Conservation (phyloP, 805 yeast genomes). For the Saccharomycopsis sp. region DNA sequence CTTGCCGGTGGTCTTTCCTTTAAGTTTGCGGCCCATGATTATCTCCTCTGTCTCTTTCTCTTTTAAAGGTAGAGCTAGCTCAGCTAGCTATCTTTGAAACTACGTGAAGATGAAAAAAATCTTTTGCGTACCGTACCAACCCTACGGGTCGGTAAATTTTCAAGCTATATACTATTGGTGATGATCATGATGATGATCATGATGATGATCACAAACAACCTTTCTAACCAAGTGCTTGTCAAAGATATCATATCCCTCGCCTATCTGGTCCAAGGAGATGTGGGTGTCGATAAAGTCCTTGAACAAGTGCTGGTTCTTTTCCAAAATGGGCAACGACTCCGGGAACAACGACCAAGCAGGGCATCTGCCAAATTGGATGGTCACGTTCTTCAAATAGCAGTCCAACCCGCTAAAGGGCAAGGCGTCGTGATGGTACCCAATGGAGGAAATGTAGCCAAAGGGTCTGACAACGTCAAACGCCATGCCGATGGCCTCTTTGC, state of each 20-base stretch:
- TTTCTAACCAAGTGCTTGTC: constrained; percentile 47
- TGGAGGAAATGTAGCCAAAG: constrained; percentile 47
- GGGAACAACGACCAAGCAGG: constrained; percentile 49
- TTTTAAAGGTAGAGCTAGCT: too few species aligned
- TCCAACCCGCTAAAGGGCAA: constrained; percentile 50
- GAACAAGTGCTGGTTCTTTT: constrained; percentile 35
- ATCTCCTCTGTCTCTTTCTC: too few species aligned
- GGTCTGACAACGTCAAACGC: constrained; percentile 48
- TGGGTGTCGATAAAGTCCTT: constrained; percentile 43
- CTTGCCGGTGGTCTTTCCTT: constrained; percentile 6
- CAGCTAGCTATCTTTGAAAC: too few species aligned
- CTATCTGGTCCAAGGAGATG: constrained; percentile 36
- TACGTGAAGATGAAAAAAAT: too few species aligned
- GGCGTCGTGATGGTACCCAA: constrained; percentile 53
- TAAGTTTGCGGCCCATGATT: constrained; percentile 12
- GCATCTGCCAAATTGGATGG: constrained; percentile 54
- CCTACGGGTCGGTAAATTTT: too few species aligned
- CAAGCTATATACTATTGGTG: too few species aligned
- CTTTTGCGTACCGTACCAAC: too few species aligned
- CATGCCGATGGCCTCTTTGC: constrained; percentile 39
- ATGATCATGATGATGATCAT: too few species aligned
- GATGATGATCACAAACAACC: constrained; percentile 34
- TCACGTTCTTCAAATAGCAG: constrained; percentile 47
- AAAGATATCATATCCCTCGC: constrained; percentile 40
- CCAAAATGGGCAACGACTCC: constrained; percentile 43